Evolutionary conservation across 164 flowering plant species (phyloP).

Genomic region (Macadamia integrifolia): DNA sequence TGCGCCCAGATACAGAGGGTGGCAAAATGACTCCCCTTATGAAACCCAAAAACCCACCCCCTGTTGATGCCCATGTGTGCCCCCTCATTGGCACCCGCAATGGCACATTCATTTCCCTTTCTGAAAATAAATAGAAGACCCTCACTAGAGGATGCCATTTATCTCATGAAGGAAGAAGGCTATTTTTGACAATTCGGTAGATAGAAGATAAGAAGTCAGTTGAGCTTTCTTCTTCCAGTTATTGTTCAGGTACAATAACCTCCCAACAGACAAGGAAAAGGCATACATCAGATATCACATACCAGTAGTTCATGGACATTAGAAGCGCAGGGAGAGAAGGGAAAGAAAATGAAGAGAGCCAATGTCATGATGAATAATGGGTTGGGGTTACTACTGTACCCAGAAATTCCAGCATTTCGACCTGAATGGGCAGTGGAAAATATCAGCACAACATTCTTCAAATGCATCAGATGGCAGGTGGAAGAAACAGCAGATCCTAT

Average conservation of each 20-base stretch:
- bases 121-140: too few relatives aligned
- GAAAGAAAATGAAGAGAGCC: too few relatives aligned
- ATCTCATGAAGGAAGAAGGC: too few relatives aligned
- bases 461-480: slow-evolving; percentile 46
- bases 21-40: too few relatives aligned
- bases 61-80: too few relatives aligned
- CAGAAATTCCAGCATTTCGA: slow-evolving; percentile 17
- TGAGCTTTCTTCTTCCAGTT: slow-evolving; percentile 22
- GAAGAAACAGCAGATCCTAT: slow-evolving; percentile 50
- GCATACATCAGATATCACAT: neutral
- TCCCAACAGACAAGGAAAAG: slow-evolving; percentile 10
- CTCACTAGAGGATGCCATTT: too few relatives aligned
- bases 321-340: too few relatives aligned
- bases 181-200: too few relatives aligned
- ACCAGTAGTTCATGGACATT: neutral
- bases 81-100: too few relatives aligned
- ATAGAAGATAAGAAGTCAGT: slow-evolving; percentile 11
- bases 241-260: slow-evolving; percentile 10
- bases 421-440: slow-evolving; percentile 26
- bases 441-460: slow-evolving; percentile 35
- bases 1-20: too few relatives aligned
- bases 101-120: too few relatives aligned
- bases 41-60: too few relatives aligned
- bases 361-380: slow-evolving; percentile 15
- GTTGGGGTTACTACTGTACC: slow-evolving; percentile 14